Conservation (phyloP, 1,284 basidiomycete species). For the Schizophyllum amplum region DNA sequence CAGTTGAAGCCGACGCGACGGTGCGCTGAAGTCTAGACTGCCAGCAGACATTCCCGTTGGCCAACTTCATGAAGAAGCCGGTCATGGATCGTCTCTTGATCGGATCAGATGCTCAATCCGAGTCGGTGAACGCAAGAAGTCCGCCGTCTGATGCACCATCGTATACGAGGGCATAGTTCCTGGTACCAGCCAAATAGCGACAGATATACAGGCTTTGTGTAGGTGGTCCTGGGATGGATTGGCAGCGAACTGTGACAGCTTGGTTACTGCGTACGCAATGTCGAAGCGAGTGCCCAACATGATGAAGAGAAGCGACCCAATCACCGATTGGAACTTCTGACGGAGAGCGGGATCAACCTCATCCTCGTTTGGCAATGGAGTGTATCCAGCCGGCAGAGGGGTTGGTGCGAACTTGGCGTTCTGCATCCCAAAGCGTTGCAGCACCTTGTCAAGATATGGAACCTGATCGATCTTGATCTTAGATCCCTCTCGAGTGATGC, state of each 20-base stretch:
- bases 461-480: slow-evolving; percentile 4
- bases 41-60: slow-evolving; percentile 10
- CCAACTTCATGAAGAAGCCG: slow-evolving; percentile 8
- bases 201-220: slow-evolving; percentile 16
- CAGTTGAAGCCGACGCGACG: slow-evolving; percentile 9
- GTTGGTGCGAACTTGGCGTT: slow-evolving; percentile 4
- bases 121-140: slow-evolving; percentile 8
- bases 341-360: slow-evolving; percentile 3
- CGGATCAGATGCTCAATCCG: slow-evolving; percentile 5
- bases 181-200: slow-evolving; percentile 13
- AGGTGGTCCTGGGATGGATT: slow-evolving; percentile 18
- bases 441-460: slow-evolving; percentile 6
- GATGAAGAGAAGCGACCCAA: slow-evolving; percentile 23
- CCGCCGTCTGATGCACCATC: slow-evolving; percentile 11
- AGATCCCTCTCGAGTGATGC: neutral
- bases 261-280: slow-evolving; percentile 19
- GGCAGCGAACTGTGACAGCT: slow-evolving; percentile 14
- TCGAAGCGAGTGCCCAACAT: slow-evolving; percentile 25
- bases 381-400: slow-evolving; percentile 7
- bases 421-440: slow-evolving; percentile 3
- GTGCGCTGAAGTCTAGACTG: slow-evolving; percentile 7
- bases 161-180: slow-evolving; percentile 15
- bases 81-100: slow-evolving; percentile 10
- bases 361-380: slow-evolving; percentile 1
- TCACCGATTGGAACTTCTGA: slow-evolving; percentile 6